Percentiles rank a stretch among this genome's conserved stretches.
phyloP scores from a whole-genome alignment of 495 filamentous ascomycete species.

The Halenospora varia region DNA sequence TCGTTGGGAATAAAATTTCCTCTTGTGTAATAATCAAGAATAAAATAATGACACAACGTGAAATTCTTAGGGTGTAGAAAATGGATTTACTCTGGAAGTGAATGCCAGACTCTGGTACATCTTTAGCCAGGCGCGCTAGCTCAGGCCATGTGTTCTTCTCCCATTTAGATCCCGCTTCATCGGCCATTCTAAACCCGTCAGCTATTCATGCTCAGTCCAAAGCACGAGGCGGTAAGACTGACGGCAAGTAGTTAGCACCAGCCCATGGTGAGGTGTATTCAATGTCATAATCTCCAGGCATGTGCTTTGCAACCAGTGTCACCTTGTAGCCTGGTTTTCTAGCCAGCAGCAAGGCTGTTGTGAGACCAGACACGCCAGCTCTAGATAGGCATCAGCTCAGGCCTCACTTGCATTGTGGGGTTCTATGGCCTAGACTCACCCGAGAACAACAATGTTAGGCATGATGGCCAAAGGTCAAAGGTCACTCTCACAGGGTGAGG shows the following conservation, averaged over 20 bases:
- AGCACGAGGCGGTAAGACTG: constrained; percentile 14
- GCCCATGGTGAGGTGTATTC: constrained; percentile 97
- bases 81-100: constrained; percentile 68
- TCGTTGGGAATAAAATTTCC: too few relatives aligned
- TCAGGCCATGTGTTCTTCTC: constrained; percentile 67
- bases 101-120: constrained; percentile 82
- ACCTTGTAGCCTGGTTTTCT: constrained; percentile 63
- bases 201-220: neutral
- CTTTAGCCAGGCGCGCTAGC: constrained; percentile 57
- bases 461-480: constrained; percentile 25
- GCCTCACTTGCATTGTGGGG: neutral
- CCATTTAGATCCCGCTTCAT: constrained; percentile 40
- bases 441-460: constrained; percentile 61
- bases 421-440: constrained; percentile 42
- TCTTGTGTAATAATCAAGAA: too few relatives aligned
- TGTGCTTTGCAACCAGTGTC: constrained; percentile 88
- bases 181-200: constrained; percentile 8
- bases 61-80: too few relatives aligned
- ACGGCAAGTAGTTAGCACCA: constrained; percentile 91
- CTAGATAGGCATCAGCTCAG: constrained; percentile 6
- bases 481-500: too few relatives aligned
- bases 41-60: too few relatives aligned
- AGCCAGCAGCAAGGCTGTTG: constrained; percentile 82
- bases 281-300: constrained; percentile 97
- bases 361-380: constrained; percentile 87